Evolutionary conservation across 768 basidiomycete species (phyloP), one percentile per base, ranked within the genome.

Genomic region (Tylopilus rubrobrunneus): DNA sequence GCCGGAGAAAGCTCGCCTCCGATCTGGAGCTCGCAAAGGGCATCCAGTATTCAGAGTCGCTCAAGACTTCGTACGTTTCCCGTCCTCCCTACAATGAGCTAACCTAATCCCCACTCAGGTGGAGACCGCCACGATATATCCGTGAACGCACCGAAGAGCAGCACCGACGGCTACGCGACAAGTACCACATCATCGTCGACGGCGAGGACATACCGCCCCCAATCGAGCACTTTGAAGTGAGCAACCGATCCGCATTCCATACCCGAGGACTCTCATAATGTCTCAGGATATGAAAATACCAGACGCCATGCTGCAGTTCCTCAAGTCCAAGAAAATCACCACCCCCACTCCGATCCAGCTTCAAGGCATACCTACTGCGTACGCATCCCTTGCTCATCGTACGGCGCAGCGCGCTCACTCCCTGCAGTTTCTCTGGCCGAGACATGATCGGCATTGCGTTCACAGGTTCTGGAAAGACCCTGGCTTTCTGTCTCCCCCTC

Each of bases 371-470:
- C 95, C 97, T 3, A 89, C 90, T 48, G 97, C 93, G 90, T 94
- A 73, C 62, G 90, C 64, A 17, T 42, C 28, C 65, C 34, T 59
- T 15, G 12, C 45, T 34, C 48, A 21, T 52, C 44, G 19, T 17
- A 37, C 37, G 0, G 37, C 23, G 33, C 12, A 31, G 31, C 48
- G 44, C 39, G 55, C 56, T 64, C 37, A 57, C 21, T 42, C 29
- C 53, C 55, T 37, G 28, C 65, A 94, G 93, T 33, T 98, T 98
- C 69, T 76, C 93, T 48, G 97, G 97, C 37, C 84, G 97, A 57
- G 97, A 99, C 69, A 88, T 98, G 75, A 99, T 98, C 58, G 97
- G 97, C 19, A 98, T 99, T 59, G 97, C 97, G 4, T 98, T 98
- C 73, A 99, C 97, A 25, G 97, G 97, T 37, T 98, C 96, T 0